Evolutionary conservation across 169 alveolate species (phyloP), one percentile per base, ranked within the genome.

Genomic region (Eimeria maxima): DNA sequence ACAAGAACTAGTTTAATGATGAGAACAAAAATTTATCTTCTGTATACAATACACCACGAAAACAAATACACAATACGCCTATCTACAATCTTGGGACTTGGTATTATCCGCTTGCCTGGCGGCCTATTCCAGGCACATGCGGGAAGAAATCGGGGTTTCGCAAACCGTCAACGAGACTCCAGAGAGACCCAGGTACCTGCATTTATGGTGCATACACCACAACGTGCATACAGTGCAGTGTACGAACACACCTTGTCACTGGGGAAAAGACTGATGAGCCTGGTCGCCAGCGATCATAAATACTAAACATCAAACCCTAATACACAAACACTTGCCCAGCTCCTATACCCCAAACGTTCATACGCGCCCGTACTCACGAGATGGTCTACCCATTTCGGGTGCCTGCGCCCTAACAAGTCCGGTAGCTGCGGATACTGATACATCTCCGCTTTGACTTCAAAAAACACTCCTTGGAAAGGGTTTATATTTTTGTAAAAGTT

Each of bases 121-220:
- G 96, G 60, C 96, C 96, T 42, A 95, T 87, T 20, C 95, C 96
- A 3, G 95, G 95, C 11, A 95, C 57, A 13, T 50, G 87, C 20
- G 96, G 96, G 71, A 95, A 95, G 81, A 95, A 95, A 29, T 71
- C 93, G 50, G 96, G 96, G 42, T 81, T 94, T 10, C 71, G 67
- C 27, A 16, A 16, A 42, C 71, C 71, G 55, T 20, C 89, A 50
- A 92, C 4, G 22, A 76, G 29, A 47, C 67, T 81, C 90, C 90
- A 81, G 33, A 13, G 22, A 71, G 81, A 71, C 3, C 24, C 81
- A 11, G 81, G 24, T 27, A 71, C 47, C 81, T 71, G 81, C 44
- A 71, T 71, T 1, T 22, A 69, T 42, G 5, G 47, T 27, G 29
- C 11, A 13, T 71, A n/a, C 81, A 81, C 69, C 69, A 4, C 69